phyloP scores from a whole-genome alignment of 306 rosid genomes.

The Dalbergia cochinchinensis region DNA sequence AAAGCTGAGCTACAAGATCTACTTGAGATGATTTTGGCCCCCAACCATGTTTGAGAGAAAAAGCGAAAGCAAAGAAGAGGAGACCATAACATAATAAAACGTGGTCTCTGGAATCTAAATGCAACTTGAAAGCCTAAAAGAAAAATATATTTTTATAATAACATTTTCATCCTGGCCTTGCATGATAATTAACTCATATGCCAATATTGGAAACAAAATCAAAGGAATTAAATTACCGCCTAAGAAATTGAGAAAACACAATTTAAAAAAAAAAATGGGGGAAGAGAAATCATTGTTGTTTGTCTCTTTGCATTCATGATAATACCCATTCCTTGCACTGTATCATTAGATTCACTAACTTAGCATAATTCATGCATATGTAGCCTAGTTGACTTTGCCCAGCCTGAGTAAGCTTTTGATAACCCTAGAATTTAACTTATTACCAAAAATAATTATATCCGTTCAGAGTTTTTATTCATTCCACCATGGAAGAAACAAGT shows the following conservation, averaged over 20 bases:
- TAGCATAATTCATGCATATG: constrained; percentile 49
- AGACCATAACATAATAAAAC: constrained; percentile 36
- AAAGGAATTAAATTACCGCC: constrained; percentile 4
- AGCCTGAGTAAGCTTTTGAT: constrained; percentile 31
- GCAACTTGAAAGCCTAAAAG: constrained; percentile 29
- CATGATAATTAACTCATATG: constrained; percentile 30
- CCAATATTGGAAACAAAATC: constrained; percentile 1
- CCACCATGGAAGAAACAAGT: no score
- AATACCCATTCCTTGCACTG: constrained; percentile 41
- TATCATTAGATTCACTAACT: constrained; percentile 58
- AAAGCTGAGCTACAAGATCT: constrained; percentile 75
- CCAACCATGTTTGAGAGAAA: constrained; percentile 47
- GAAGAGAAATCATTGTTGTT: constrained; percentile 53
- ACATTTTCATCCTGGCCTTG: not conserved
- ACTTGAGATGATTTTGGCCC: constrained; percentile 64
- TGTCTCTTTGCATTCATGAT: constrained; percentile 55
- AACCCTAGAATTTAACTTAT: constrained; percentile 37
- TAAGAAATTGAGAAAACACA: not conserved
- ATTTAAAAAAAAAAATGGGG: not conserved
- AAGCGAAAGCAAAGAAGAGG: constrained; percentile 43
- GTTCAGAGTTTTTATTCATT: constrained; percentile 22
- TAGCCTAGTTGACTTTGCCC: constrained; percentile 55
- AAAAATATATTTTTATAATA: constrained; percentile 33
- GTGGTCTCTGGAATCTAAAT: constrained; percentile 51
- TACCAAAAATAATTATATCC: constrained; percentile 12